Percentiles rank a stretch among this genome's conserved stretches.
These are phyloP conservation scores for Linanthus parryae DNA, from an alignment of 148 eudicot genomes.

Conservation along the genomic window DNA sequence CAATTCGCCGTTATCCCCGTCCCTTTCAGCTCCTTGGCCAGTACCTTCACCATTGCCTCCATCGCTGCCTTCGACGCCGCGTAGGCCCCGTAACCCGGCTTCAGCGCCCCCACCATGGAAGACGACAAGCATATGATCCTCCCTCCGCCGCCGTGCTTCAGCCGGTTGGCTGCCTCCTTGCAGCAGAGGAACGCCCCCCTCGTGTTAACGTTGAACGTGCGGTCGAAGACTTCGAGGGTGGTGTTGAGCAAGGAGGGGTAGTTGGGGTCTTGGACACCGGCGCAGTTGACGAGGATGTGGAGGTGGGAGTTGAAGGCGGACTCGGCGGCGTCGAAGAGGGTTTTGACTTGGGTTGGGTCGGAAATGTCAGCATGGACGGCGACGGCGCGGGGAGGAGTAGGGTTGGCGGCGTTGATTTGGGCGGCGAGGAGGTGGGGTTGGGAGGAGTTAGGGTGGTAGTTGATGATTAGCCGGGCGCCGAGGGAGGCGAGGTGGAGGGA, in stretches of 20 bases:
- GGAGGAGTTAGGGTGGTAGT: constrained; percentile 31
- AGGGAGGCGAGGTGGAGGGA: constrained; percentile 36
- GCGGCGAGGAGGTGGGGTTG: constrained; percentile 20
- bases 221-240: constrained; percentile 28
- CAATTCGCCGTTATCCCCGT: too few relatives aligned
- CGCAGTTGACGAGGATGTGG: constrained; percentile 34
- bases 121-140: constrained; percentile 1
- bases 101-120: background rate
- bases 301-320: constrained; percentile 22
- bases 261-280: constrained; percentile 25
- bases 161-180: constrained; percentile 4
- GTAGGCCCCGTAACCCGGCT: background rate
- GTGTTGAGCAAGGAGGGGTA: constrained; percentile 21
- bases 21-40: too few relatives aligned
- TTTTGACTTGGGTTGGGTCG: constrained; percentile 25
- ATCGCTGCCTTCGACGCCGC: constrained; percentile 4
- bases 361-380: constrained; percentile 37
- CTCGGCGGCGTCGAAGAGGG: constrained; percentile 42
- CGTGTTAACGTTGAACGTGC: constrained; percentile 17
- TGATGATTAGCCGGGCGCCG: constrained; percentile 35
- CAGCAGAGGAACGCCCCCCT: constrained; percentile 17
- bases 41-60: background rate
- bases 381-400: constrained; percentile 15
- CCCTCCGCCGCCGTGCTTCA: constrained; percentile 6
- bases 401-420: constrained; percentile 15